Evolutionary conservation across 768 basidiomycete species (phyloP), one percentile per base, ranked within the genome.

Genomic region (Russula compacta): DNA sequence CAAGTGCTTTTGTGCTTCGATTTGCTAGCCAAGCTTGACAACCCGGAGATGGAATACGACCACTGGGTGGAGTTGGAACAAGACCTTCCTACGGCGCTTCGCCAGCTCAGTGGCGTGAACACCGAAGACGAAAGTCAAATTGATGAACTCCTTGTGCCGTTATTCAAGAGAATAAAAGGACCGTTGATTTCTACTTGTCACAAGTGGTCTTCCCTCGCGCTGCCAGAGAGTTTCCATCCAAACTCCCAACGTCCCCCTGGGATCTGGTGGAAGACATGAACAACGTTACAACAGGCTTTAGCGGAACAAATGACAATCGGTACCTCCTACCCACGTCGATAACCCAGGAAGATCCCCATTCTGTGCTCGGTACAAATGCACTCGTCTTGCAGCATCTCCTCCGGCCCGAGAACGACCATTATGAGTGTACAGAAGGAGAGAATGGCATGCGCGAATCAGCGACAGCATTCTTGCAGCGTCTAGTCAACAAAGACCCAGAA

Each of bases 261-360:
- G 82, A 83, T 71, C 67, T 83, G 43, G 81, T 77, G 0, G 76
- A 77, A 52, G 60, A 56, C 2, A 78, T 73, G 50, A 36, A 36
- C 10, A 62, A 72, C 21, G 24, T 73, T 12, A 79, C 73, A 1
- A 81, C 80, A 0, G 80, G 79, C 5, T 83, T 83, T 64, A 82
- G 80, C 53, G 81, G 81, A 10, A 83, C 81, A 1, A 83, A 83
- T 52, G 81, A 83, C 59, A 74, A 75, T 21, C 71, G 69, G 14
- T 64, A 71, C 63, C 64, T 74, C 11, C 56, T 77, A 11, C 76
- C 76, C 0, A 63, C 69, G 0, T 69, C 74, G 2, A 73, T 77
- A 14, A 53, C 60, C 2, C 78, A 78, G 53, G 51, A 63, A 8
- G 77, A 79, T 56, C 73, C 73, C 0, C 66, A 69, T 1, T 72